A percentile compares a stretch with the other conserved stretches of the same genome.
Conservation (phyloP, 371 early-diverging fungal species). For the Mucor lusitanicus region DNA sequence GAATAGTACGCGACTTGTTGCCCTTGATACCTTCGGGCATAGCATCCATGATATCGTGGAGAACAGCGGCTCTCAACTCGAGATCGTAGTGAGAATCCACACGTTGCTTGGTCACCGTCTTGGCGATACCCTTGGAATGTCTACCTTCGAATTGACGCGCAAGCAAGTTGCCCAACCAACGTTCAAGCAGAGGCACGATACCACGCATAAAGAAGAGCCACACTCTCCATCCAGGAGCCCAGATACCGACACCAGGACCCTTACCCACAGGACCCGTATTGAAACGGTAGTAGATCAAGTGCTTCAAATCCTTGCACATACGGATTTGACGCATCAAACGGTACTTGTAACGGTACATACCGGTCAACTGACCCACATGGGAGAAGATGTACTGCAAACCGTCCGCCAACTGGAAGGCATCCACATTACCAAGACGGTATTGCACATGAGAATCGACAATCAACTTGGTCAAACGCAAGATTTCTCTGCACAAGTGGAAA, state of each 20-base stretch:
- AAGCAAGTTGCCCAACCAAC: slow-evolving; percentile 97
- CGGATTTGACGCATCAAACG: slow-evolving; percentile 97
- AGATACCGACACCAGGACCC: slow-evolving; percentile 98
- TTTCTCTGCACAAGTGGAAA: slow-evolving; percentile 95
- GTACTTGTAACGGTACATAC: slow-evolving; percentile 99
- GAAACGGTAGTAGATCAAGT: slow-evolving; percentile 93
- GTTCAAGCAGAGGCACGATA: slow-evolving; percentile 95
- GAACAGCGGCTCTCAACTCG: slow-evolving; percentile 95
- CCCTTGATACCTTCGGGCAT: slow-evolving; percentile 98
- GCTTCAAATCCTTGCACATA: slow-evolving; percentile 95
- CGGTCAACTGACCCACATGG: slow-evolving; percentile 99
- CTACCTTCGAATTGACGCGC: slow-evolving; percentile 99
- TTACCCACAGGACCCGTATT: slow-evolving; percentile 97
- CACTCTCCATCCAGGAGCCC: slow-evolving; percentile 99
- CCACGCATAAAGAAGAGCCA: slow-evolving; percentile 99
- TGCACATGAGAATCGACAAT: slow-evolving; percentile 98
- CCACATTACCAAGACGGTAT: slow-evolving; percentile 95
- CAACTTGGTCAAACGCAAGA: slow-evolving; percentile 96
- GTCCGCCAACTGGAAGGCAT: slow-evolving; percentile 96
- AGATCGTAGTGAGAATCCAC: slow-evolving; percentile 98
- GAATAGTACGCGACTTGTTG: slow-evolving; percentile 93
- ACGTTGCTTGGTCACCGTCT: slow-evolving; percentile 99
- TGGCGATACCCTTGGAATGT: slow-evolving; percentile 95
- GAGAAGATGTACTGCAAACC: slow-evolving; percentile 98
- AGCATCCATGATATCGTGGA: slow-evolving; percentile 97